Base-by-base conservation (phyloP, 768 basidiomycete genomes). In the Paxillus ammoniavirescens region DNA sequence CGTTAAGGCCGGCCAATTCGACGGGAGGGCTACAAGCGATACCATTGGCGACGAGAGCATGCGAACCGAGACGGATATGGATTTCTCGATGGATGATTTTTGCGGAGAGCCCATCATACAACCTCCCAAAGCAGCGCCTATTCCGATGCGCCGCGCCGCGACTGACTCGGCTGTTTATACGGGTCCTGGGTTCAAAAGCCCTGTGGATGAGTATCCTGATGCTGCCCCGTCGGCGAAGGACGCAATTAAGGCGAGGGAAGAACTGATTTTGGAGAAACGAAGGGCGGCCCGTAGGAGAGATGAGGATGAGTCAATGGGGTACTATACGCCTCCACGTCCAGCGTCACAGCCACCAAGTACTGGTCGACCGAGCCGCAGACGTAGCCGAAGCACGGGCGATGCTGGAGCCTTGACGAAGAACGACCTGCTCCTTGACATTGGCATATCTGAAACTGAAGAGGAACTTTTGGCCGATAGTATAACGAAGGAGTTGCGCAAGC, bases 331-430 rank as follows among this genome's bases (percentile, higher is more conserved):
- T 49, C 64, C 66, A 3, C 65, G 67, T 33, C 62, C 70, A 15
- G 49, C 47, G 15, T 62, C 65, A 9, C 44, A 57, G 50, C 57
- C 68, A 26, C 56, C 60, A 47, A 57, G 65, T 42, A 41, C 64
- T 76, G 62, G 79, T 23, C 71, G 86, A 38, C 83, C 84, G 10
- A 82, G 77, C 50, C 74, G 81, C 50, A 74, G 89, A 58, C 76
- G 88, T 50, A 94, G 88, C 66, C 81, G 83, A 77, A 92, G 88
- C 63, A 91, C 88, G 1, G 84, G 86, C 8, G 91, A 91, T 65
- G 84, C 81, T 2, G 80, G 85, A 42, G 73, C 76, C 44, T 56
- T 77, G 42, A 63, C 67, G 18, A 67, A 63, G 49, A 46, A 58
- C 42, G 71, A 67, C 30, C 52, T 66, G 8, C 64, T 78, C 31